Evolutionary conservation across 495 filamentous ascomycete genomes (phyloP), one percentile per base, ranked within the genome.

Genomic region (Parathielavia appendiculata): DNA sequence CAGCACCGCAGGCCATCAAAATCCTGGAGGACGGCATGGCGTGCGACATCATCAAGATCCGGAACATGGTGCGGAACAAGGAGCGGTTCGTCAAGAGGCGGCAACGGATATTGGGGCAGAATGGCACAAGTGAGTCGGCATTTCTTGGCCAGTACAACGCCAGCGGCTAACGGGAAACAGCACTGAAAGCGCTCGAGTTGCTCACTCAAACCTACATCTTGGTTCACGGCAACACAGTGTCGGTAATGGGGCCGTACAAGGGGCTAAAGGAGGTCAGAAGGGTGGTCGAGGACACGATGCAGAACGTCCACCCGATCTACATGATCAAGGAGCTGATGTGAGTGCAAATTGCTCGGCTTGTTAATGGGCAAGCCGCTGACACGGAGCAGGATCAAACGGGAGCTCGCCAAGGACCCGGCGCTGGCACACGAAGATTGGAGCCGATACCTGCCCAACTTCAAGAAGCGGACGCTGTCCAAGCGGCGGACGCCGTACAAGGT

Each of bases 11-110:
- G 73, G 92, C 93, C 2, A 73, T 99, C 51, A 95, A 92, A 75
- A 95, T 97, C 50, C 79, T 99, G 40, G 88, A 97, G 52, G 93
- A 99, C 71, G 91, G 82, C 30, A 77, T 91, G 51, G 91, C 90
- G 10, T 87, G 85, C 71, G 93, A 97, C 75, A 87, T 97, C 53
- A 91, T 97, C 78, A 97, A 97, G 76, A 91, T 97, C 67, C 73
- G 79, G 32, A 91, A 84, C 66, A 81, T 95, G 55, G 90, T 97
- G 30, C 79, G 86, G 59, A 99, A 96, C 72, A 97, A 96, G 73
- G 92, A 97, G 61, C 89, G 92, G 41, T 99, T 99, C 69, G 88
- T 96, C 51, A 99, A 99, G 79, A 83, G 93, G 36, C 83, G 93
- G 49, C 93, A 98, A 73, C 80, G 93, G 51, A 92, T 97, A 51